Evolutionary conservation across 83 land plant genomes (phyloP).

Genomic region (Picea mariana): DNA sequence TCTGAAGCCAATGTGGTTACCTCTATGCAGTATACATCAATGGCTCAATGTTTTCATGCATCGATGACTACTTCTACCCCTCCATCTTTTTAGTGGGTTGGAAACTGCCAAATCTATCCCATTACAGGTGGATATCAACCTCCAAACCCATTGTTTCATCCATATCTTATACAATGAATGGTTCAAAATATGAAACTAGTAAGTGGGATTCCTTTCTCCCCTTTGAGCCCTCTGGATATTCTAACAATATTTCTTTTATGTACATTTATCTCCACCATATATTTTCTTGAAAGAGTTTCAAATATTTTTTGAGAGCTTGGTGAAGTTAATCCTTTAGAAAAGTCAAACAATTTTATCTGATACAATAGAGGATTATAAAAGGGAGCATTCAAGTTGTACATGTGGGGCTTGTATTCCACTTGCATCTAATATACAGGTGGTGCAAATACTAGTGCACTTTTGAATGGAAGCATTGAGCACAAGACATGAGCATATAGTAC

Average conservation of each 20-base stretch:
- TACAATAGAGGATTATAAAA: conserved; percentile 53
- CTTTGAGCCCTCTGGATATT: conserved; percentile 90
- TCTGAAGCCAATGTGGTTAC: conserved; percentile 33
- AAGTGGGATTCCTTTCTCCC: conserved; percentile 96
- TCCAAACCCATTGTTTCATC: conserved; percentile 94
- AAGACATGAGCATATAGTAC: conserved; percentile 68
- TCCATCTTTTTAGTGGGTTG: conserved; percentile 26
- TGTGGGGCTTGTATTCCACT: conserved; percentile 98
- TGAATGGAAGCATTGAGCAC: conserved; percentile 85
- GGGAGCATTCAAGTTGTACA: conserved; percentile 58
- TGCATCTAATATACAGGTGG: conserved; percentile 65
- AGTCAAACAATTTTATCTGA: conserved; percentile 54
- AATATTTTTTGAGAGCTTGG: conserved; percentile 94
- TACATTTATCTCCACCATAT: conserved; percentile 57
- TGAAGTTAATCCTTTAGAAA: conserved; percentile 90
- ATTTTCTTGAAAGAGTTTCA: conserved; percentile 76
- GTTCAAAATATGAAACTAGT: conserved; percentile 97
- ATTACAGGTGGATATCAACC: conserved; percentile 46
- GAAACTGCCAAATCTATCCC: conserved; percentile 31
- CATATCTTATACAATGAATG: conserved; percentile 98
- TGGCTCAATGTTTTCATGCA: conserved; percentile 29
- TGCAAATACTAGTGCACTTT: conserved; percentile 70
- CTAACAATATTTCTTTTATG: conserved; percentile 91
- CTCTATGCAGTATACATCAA: conserved; percentile 16
- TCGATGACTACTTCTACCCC: conserved; percentile 31